Base-by-base conservation (phyloP, 1,284 basidiomycete species). In the Ceratobasidium sp. region DNA sequence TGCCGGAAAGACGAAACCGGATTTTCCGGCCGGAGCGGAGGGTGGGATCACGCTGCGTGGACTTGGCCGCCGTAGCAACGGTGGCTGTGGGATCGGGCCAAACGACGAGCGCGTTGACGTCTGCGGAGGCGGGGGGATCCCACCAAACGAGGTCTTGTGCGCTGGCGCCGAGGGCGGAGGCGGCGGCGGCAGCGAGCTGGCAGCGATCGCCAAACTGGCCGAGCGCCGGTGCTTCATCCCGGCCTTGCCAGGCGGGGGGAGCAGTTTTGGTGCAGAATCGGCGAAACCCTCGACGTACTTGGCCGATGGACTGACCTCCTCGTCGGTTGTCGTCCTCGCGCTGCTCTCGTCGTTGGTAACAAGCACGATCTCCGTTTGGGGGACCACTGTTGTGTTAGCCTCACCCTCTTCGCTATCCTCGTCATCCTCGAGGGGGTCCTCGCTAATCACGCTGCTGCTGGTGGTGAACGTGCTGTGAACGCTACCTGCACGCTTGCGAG, bases 401-500 rank as follows among this genome's bases (percentile, higher is more conserved):
- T 67, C 64, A 23, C 48, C 72, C 42, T 67, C 61, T 53, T 73
- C 72, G 51, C 51, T 54, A 23, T 69, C 73, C 38, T 73, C 72
- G 25, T 66, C 72, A 7, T 72, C 69, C 44, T 73, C 73, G 21
- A 72, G 59, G 7, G 66, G 66, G 25, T 69, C 90, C 77, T 92
- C 92, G 76, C 89, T 92, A 56, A 92, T 79, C 44, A 90, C 82
- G 78, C 90, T 92, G 75, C 73, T 75, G 33, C 74, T 74, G 54
- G 80, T 84, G 0, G 88, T 91, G 75, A 82, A 81, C 76, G 85
- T 86, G 77, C 90, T 92, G 18, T 89, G 87, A 62, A 88, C 83
- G 18, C 91, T 92, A 2, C 86, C 89, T 14, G 89, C 84, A 54
- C 90, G 66, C 66, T 70, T 70, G 66, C 66, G 66, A 59, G 66